Percentiles rank a stretch among this genome's conserved stretches.
These are phyloP conservation scores for Clarireedia hainanense DNA, from an alignment of 2,329 filamentous ascomycete species.

Conservation along the genomic window DNA sequence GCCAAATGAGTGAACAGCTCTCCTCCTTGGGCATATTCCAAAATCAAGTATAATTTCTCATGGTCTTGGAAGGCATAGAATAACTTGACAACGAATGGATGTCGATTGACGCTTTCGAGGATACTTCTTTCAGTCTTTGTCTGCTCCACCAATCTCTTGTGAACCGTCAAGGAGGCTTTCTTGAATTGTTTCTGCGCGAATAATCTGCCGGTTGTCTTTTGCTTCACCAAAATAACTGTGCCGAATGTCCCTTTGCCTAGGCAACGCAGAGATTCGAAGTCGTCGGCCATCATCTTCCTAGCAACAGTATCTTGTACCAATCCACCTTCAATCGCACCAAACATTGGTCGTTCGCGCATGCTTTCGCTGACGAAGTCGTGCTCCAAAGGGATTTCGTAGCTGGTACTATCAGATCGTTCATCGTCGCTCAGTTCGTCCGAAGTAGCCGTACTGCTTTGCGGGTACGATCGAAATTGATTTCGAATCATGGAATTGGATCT, in stretches of 20 bases:
- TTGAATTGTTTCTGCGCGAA: constrained; percentile 99
- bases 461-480: constrained; percentile 51
- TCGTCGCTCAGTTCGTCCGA: constrained; percentile 47
- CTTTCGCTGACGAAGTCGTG: constrained; percentile 74
- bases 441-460: constrained; percentile 34
- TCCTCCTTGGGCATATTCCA: constrained; percentile 95
- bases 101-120: constrained; percentile 88
- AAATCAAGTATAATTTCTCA: constrained; percentile 93
- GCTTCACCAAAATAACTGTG: constrained; percentile 88
- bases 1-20: constrained; percentile 94
- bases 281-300: constrained; percentile 83
- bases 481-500: constrained; percentile 49
- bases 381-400: constrained; percentile 79
- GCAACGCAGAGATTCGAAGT: constrained; percentile 86
- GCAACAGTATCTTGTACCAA: constrained; percentile 37
- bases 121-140: constrained; percentile 95
- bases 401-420: constrained; percentile 61
- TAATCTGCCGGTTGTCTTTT: constrained; percentile 75
- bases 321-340: constrained; percentile 45
- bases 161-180: constrained; percentile 89
- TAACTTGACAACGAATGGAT: constrained; percentile 96
- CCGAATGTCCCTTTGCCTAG: constrained; percentile 95
- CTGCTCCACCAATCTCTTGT: constrained; percentile 93
- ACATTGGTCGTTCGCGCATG: constrained; percentile 32
- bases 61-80: constrained; percentile 98